Percentiles rank a stretch among this genome's conserved stretches.
phyloP scores from a whole-genome alignment of 2,329 filamentous ascomycete genomes.

The Xylariaceae sp. region DNA sequence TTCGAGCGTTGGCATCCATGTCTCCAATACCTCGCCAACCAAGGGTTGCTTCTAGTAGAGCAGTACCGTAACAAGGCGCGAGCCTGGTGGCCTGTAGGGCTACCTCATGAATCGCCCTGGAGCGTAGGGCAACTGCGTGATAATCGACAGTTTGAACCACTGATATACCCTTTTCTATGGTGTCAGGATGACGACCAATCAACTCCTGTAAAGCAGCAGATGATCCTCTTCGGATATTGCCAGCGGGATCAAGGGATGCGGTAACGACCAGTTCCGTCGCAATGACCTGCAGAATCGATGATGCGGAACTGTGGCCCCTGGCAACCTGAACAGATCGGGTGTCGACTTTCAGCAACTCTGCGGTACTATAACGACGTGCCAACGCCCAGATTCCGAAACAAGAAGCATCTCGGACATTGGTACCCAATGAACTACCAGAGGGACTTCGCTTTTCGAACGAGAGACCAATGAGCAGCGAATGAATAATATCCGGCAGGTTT shows the following conservation, averaged over 20 bases:
- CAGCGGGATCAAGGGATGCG: constrained; percentile 80
- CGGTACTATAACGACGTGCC: constrained; percentile 77
- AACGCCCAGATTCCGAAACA: constrained; percentile 96
- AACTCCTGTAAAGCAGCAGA: constrained; percentile 93
- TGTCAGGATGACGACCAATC: constrained; percentile 86
- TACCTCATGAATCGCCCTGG: constrained; percentile 74
- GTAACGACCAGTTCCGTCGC: constrained; percentile 76
- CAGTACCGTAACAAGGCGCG: constrained; percentile 61
- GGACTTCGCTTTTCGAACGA: constrained; percentile 84
- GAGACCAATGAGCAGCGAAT: constrained; percentile 71
- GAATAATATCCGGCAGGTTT: constrained; percentile 68
- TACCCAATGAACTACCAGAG: constrained; percentile 78
- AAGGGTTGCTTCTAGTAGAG: constrained; percentile 64
- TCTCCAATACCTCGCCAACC: constrained; percentile 88
- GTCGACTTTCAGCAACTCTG: constrained; percentile 64
- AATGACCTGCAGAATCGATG: constrained; percentile 66
- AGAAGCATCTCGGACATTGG: constrained; percentile 88
- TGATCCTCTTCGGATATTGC: constrained; percentile 87
- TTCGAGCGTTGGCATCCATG: constrained; percentile 65
- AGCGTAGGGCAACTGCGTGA: constrained; percentile 82
- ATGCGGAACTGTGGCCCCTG: constrained; percentile 33
- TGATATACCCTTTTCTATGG: constrained; percentile 71
- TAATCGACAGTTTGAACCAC: constrained; percentile 91
- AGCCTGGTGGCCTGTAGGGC: constrained; percentile 64
- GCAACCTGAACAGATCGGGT: constrained; percentile 41